Evolutionary conservation across 2,329 filamentous ascomycete species (phyloP).

Genomic region (Fusarium decemcellulare): DNA sequence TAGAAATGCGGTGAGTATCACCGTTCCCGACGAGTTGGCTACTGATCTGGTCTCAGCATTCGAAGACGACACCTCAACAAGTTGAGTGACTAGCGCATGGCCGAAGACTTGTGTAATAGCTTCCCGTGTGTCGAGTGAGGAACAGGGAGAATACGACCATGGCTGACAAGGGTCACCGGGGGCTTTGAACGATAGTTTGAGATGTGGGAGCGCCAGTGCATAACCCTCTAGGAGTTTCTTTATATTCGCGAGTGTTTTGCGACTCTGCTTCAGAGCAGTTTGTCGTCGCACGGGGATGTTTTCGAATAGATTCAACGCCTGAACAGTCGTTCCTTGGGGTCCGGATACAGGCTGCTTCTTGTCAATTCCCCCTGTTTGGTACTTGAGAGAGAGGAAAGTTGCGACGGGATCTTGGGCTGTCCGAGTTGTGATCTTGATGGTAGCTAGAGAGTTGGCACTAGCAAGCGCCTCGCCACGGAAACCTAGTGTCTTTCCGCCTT

Average conservation of each 20-base stretch:
- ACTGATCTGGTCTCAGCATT: neutral
- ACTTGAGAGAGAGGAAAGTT: slow-evolving; percentile 59
- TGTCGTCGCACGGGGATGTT: slow-evolving; percentile 75
- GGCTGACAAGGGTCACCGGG: slow-evolving; percentile 64
- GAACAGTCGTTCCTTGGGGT: slow-evolving; percentile 78
- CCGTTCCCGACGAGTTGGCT: neutral
- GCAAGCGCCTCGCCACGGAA: slow-evolving; percentile 84
- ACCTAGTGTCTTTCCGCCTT: slow-evolving; percentile 75
- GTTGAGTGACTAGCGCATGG: slow-evolving; percentile 67
- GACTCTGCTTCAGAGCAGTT: slow-evolving; percentile 68
- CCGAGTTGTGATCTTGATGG: slow-evolving; percentile 74
- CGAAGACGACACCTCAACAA: slow-evolving; percentile 58
- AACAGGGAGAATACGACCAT: slow-evolving; percentile 75
- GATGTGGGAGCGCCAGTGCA: slow-evolving; percentile 74
- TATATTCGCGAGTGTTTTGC: slow-evolving; percentile 70
- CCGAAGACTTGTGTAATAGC: slow-evolving; percentile 75
- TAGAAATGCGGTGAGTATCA: slow-evolving; percentile 62
- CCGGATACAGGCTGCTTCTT: slow-evolving; percentile 59
- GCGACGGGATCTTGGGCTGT: slow-evolving; percentile 73
- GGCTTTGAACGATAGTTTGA: slow-evolving; percentile 74
- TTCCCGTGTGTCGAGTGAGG: slow-evolving; percentile 65
- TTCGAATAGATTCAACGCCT: slow-evolving; percentile 71
- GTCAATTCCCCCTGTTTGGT: slow-evolving; percentile 49
- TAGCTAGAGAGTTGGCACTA: slow-evolving; percentile 72
- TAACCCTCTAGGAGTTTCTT: slow-evolving; percentile 74